A percentile compares a stretch with the other conserved stretches of the same genome.
phyloP scores from a whole-genome alignment of 345 rosid species.

The Rhizophora apiculata region DNA sequence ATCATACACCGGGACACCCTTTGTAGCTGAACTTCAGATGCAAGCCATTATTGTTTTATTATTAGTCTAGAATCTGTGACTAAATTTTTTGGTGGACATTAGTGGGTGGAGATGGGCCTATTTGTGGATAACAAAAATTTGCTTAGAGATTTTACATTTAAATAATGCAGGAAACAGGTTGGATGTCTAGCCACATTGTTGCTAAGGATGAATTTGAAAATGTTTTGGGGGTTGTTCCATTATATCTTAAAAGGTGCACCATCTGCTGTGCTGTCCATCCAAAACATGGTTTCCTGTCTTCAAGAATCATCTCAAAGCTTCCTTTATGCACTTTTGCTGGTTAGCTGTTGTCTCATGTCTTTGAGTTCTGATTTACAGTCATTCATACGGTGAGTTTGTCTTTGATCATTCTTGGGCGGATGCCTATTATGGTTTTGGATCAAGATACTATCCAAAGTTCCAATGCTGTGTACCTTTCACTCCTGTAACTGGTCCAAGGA shows the following conservation, averaged over 20 bases:
- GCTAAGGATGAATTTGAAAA: constrained; percentile 67
- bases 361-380: constrained; percentile 50
- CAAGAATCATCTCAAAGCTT: constrained; percentile 11
- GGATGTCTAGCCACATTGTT: constrained; percentile 78
- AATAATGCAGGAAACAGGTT: constrained; percentile 78
- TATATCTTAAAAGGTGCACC: constrained; percentile 86
- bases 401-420: constrained; percentile 97
- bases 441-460: constrained; percentile 89
- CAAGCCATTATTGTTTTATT: too few species aligned
- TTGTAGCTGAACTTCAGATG: too few species aligned
- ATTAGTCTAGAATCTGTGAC: too few species aligned
- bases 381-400: constrained; percentile 94
- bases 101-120: background rate
- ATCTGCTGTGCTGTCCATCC: constrained; percentile 20
- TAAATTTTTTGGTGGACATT: too few species aligned
- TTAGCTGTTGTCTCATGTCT: constrained; percentile 23
- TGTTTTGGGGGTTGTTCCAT: constrained; percentile 84
- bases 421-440: constrained; percentile 80
- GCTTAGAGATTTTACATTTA: background rate
- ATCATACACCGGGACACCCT: too few species aligned
- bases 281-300: constrained; percentile 10
- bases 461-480: constrained; percentile 98
- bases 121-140: background rate
- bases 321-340: background rate
- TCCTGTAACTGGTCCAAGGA: constrained; percentile 92